Percentiles rank a stretch among this genome's conserved stretches.
Evolutionary conservation across 495 filamentous ascomycete species (phyloP).

Genomic region (Bathelium albidoporum): DNA sequence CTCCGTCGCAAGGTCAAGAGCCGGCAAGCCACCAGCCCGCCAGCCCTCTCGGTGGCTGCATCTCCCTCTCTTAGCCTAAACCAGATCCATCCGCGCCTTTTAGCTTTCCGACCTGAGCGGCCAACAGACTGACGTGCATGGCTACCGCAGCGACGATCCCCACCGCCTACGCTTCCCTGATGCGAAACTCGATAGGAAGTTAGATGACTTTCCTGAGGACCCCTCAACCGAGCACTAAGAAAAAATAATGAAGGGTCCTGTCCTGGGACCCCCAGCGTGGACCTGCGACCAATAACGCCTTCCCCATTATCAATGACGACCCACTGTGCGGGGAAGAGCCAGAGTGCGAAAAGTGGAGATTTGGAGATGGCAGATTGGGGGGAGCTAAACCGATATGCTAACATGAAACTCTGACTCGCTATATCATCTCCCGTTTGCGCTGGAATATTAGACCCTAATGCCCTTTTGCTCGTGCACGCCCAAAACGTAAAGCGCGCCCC

Average conservation of each 20-base stretch:
- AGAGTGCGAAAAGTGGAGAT: neutral
- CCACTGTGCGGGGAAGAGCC: neutral
- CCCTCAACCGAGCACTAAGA: neutral
- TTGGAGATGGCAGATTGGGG: neutral
- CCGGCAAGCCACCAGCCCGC: neutral
- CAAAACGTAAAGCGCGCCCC: neutral
- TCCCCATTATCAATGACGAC: neutral
- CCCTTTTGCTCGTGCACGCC: neutral
- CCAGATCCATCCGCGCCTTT: neutral
- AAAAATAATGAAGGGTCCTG: neutral
- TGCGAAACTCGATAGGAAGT: neutral
- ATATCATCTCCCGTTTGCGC: neutral
- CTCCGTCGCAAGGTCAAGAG: constrained; percentile 3
- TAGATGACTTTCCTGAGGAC: too few relatives aligned
- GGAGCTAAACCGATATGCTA: neutral
- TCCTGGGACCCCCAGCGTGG: neutral
- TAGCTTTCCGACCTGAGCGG: neutral
- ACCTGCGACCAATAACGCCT: neutral
- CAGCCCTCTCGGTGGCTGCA: neutral
- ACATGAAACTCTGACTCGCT: neutral
- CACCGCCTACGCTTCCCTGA: neutral
- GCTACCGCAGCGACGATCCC: neutral
- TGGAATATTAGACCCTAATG: neutral
- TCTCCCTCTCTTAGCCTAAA: neutral
- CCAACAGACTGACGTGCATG: constrained; percentile 5